A percentile compares a stretch with the other conserved stretches of the same genome.
phyloP scores from a whole-genome alignment of 2,329 filamentous ascomycete species.

The Taxawa tesnikishii region DNA sequence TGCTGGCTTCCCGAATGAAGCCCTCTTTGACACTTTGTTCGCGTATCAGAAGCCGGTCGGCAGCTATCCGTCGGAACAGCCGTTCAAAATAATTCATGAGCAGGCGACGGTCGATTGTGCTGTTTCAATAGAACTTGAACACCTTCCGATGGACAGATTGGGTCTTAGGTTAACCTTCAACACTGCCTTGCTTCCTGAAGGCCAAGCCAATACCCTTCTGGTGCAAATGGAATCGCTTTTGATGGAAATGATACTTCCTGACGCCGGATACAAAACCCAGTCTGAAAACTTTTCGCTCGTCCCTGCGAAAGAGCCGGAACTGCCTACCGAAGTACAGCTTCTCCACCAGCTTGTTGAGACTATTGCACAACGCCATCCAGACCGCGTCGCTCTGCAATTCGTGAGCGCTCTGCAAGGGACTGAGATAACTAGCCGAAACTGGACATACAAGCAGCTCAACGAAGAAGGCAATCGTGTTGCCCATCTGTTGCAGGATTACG shows the following conservation, averaged over 20 bases:
- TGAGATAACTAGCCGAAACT: constrained; percentile 38
- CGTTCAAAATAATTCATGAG: constrained; percentile 54
- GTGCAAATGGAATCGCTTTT: constrained; percentile 60
- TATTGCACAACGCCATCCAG: constrained; percentile 43
- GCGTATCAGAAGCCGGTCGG: constrained; percentile 58
- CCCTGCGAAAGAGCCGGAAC: constrained; percentile 43
- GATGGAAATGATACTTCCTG: constrained; percentile 23
- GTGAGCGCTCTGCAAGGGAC: constrained; percentile 31
- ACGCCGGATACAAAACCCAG: not conserved
- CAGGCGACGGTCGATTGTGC: constrained; percentile 63
- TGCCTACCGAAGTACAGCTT: constrained; percentile 47
- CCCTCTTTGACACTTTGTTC: constrained; percentile 74
- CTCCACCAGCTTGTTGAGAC: constrained; percentile 70
- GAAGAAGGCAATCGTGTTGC: constrained; percentile 60
- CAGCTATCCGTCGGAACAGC: constrained; percentile 11
- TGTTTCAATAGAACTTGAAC: constrained; percentile 69
- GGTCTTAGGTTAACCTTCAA: constrained; percentile 55
- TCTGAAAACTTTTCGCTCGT: constrained; percentile 48
- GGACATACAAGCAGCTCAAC: constrained; percentile 67
- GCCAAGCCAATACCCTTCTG: constrained; percentile 57
- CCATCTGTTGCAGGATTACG: constrained; percentile 43
- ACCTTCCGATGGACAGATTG: constrained; percentile 35
- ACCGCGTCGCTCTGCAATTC: constrained; percentile 63
- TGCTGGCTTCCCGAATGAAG: constrained; percentile 50
- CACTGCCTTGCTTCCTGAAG: constrained; percentile 49